Evolutionary conservation across 1,139 yeast genomes (phyloP), one percentile per base, ranked within the genome.

Genomic region (Trichomonascaceae sp.): DNA sequence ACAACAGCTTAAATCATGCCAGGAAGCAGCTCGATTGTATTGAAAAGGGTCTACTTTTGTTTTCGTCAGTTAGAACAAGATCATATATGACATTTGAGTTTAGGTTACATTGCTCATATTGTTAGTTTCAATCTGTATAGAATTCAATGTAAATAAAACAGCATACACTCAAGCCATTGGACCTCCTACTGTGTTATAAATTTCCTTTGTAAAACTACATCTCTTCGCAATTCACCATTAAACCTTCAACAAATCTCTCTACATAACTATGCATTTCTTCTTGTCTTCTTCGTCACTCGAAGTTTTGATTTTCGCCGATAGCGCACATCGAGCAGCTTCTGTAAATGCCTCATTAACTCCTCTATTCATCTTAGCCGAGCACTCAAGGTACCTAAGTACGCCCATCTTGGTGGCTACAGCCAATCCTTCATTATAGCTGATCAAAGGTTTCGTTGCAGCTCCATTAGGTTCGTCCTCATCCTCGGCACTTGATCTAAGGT

Each of bases 321-420:
- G 78, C 4, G 97, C 98, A 68, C 96, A 90, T 70, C 98, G 82
- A 9, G 97, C 96, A 49, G 97, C 97, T 71, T 91, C 97, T 1
- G 96, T 88, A 69, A 91, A 91, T 4, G 96, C 97, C 71, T 91
- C 98, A 66, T 93, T 90, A 30, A 91, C 98, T 60, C 98, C 98
- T 67, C 95, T 80, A 70, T 89, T 90, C 69, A 85, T 85, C 74
- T 90, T 90, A 12, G 98, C 97, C 36, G 96, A 87, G 72, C 97
- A 91, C 70, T 91, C 98, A 68, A 89, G 76, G 67, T 88, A 88
- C 63, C 95, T 80, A 65, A 88, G 74, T 1, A 96, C 96, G 19
- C 95, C 95, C 48, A 67, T 65, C 51, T 63, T 62, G 53, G 71
- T 88, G 44, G 98, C 98, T 65, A 91, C 89, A 1, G 82, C 82